phyloP scores from a whole-genome alignment of 106 monocot genomes.

The Triglochin maritima region DNA sequence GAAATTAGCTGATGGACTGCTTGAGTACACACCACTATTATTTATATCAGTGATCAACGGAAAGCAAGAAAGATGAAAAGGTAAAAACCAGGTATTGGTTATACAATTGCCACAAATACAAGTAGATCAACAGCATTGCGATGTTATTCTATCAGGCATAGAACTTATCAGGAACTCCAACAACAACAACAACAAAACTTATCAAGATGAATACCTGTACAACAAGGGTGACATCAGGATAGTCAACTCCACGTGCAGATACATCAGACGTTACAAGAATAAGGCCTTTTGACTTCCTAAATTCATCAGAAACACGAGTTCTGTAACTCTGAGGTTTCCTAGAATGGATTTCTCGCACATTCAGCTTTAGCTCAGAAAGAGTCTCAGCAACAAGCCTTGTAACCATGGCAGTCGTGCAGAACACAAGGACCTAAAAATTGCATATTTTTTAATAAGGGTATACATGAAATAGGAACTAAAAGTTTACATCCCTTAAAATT shows the following conservation, averaged over 20 bases:
- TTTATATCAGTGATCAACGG: no score
- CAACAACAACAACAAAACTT: no score
- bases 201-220: slow-evolving; percentile 29
- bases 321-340: slow-evolving; percentile 59
- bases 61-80: no score
- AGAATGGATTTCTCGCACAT: slow-evolving; percentile 72
- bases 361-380: slow-evolving; percentile 43
- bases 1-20: no score
- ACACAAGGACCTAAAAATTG: slow-evolving; percentile 51
- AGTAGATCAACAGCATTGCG: no score
- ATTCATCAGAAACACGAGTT: slow-evolving; percentile 68
- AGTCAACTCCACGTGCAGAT: slow-evolving; percentile 73
- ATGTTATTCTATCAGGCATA: no score
- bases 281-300: slow-evolving; percentile 62
- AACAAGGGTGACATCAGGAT: slow-evolving; percentile 77
- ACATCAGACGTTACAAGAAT: slow-evolving; percentile 81
- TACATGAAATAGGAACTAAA: not conserved
- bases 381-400: slow-evolving; percentile 52
- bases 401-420: slow-evolving; percentile 81
- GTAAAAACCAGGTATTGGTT: no score
- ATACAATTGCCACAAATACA: no score
- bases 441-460: not conserved
- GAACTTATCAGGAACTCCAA: no score
- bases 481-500: no score
- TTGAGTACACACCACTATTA: no score